Evolutionary conservation across 805 yeast species (phyloP), one percentile per base, ranked within the genome.

Genomic region (Kodamaea leandrae): DNA sequence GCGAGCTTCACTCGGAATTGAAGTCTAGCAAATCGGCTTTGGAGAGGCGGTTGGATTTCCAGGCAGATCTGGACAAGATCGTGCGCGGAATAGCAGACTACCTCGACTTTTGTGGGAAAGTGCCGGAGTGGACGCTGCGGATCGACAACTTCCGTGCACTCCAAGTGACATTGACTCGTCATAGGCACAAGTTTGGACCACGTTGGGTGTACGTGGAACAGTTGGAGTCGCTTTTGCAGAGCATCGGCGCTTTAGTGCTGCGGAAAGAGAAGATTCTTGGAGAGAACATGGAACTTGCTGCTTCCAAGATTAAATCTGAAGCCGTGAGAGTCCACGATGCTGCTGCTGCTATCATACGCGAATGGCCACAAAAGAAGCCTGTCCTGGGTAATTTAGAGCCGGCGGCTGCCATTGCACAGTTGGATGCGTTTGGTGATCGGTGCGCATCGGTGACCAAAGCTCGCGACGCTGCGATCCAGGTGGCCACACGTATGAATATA

Each of bases 131-230:
- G 69, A 30, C 6, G 4, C 38, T 41, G 3, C 64, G 15, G 27
- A 36, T 27, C 3, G 37, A 28, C 2, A 16, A 21, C 5, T 41
- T 49, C 27, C 35, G 43, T 36, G 25, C 36, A 4, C 44, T 54
- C 4, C 83, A 80, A 42, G 50, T 52, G 3, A 43, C 67, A 2
- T 51, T 80, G 6, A 45, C 64, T 1, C 66, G 71, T 20, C 62
- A 68, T n/a, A 61, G 82, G 32, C 73, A 61, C 45, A 66, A 64
- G 16, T 71, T 78, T 37, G 76, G 82, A 0, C 25, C 60, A 0
- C 71, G 72, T 20, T 83, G 89, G 83, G 46, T 81, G 1, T 77
- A 66, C 53, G 65, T 64, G 35, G 93, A 84, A 29, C 95, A 86
- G 49, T 42, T 86, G 0, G 78, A 76, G 10, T 67, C 64, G 37